Percentiles rank a stretch among this genome's conserved stretches.
phyloP scores from a whole-genome alignment of 2,329 filamentous ascomycete genomes.

The Neopestalotiopsis sp. region DNA sequence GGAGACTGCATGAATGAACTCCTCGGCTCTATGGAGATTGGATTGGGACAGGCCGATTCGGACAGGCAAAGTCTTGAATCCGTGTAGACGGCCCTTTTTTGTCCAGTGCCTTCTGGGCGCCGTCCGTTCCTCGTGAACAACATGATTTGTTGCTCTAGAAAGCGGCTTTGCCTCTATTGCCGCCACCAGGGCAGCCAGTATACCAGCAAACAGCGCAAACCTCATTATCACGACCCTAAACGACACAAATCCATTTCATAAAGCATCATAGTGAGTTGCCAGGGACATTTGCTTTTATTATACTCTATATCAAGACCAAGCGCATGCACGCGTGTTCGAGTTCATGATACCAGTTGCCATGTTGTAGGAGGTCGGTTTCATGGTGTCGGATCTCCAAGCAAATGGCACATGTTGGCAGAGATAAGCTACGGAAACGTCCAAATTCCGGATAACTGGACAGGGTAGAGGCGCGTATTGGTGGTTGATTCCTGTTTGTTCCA shows the following conservation, averaged over 20 bases:
- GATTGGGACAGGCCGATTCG: slow-evolving; percentile 51
- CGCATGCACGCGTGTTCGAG: background rate
- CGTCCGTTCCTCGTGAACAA: slow-evolving; percentile 40
- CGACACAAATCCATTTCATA: slow-evolving; percentile 1
- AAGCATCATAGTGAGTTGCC: background rate
- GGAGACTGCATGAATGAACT: slow-evolving; percentile 48
- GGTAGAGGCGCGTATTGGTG: background rate
- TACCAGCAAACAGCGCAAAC: slow-evolving; percentile 26
- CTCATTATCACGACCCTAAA: slow-evolving; percentile 26
- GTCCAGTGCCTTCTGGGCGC: slow-evolving; percentile 30
- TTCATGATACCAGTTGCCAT: background rate
- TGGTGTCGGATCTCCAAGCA: background rate
- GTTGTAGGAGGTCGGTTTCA: slow-evolving; percentile 19
- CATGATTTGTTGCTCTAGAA: slow-evolving; percentile 25
- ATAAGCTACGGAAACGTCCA: background rate
- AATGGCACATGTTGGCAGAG: background rate
- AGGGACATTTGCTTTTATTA: slow-evolving; percentile 4
- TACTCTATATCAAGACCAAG: background rate
- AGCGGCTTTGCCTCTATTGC: slow-evolving; percentile 30
- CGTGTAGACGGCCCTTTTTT: slow-evolving; percentile 28
- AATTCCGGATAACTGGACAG: background rate
- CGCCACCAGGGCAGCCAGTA: slow-evolving; percentile 38
- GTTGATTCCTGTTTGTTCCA: background rate
- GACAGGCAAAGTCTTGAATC: slow-evolving; percentile 38
- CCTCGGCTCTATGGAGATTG: slow-evolving; percentile 52